Base-by-base conservation (phyloP, 75 land plant species). In the Pseudotsuga menziesii region DNA sequence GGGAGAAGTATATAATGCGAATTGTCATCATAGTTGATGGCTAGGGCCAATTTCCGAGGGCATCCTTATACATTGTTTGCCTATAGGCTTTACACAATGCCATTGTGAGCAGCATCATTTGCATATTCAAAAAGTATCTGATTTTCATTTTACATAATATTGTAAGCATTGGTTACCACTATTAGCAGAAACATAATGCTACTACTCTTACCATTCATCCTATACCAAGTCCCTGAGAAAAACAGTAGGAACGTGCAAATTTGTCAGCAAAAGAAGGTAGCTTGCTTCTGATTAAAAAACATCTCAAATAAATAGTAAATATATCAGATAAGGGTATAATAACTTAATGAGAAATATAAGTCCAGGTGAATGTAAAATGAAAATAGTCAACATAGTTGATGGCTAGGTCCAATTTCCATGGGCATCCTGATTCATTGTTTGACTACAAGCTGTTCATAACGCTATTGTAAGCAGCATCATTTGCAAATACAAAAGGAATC, bases 191-290 rank as follows among this genome's bases (percentile, higher is more conserved):
- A 2, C 48, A 17, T 67, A 67, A 35, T 1, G 32, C 54, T 39
- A 20, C 41, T 39, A 39, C 44, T 20, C 72, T 44, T 6, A 67
- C 23, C n/a, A 22, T 35, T 67, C 72, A 67, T 7, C 44, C 6
- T 11, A 15, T 17, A 61, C 32, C 32, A 39, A 39, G 4, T 39
- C 4, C 41, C 41, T 39, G 41, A 4, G 41, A 39, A 39, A 44
- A 44, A 15, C 54, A 73, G 39, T 19, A 44, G 52, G 59, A 77
- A 72, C 25, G 26, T 20, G 23, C 29, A 80, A 27, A 36, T 73
- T 23, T 5, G 55, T 39, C 39, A 35, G 11, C 22, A 35, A 20
- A 52, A 48, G 54, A 27, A 23, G 16, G 16, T 12, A 44, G 12
- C 22, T 17, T 6, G 15, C 19, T 41, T 64, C 36, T 19, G 39